Evolutionary conservation across 345 rosid species (phyloP), one percentile per base, ranked within the genome.

Genomic region (Aquilaria yunnanensis): DNA sequence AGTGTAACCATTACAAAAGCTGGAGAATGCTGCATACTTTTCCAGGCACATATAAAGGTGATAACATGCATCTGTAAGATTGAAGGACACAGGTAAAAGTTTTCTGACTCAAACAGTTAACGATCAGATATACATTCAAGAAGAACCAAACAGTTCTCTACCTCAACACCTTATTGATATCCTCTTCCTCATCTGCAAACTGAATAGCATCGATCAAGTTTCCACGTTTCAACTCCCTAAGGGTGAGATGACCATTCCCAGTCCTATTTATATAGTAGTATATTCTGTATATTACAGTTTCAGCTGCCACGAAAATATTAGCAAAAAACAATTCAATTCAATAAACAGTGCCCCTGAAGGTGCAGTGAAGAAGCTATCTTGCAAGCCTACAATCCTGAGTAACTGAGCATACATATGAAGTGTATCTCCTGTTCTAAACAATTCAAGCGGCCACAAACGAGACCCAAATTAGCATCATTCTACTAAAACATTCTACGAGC

Each of bases 181-280:
- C 99, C 67, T 94, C 99, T 85, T 90, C 99, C 76, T 94, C 97
- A 68, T 88, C 97, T 10, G 90, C 97, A 77, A 90, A 88, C 64
- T 77, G 97, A 90, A 90, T 82, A 56, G 96, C 97, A 65, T 81
- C 92, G 58, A 90, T 70, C 70, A 94, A 69, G 72, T 90, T 88
- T 69, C 99, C 97, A 59, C 89, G 93, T 74, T 87, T 94, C 65
- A 94, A 82, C 83, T 94, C 99, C 82, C 87, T 85, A 62, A 94
- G 79, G 58, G 91, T 82, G 59, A 90, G 83, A 71, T 74, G 91
- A 47, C 99, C 97, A 86, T 85, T 85, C 61, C 91, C 93, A 32
- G 88, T 64, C 80, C 96, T 83, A 83, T 88, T 94, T 70, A 90
- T 77, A 82, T 85, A 85, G 88, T 86, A 94, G 76, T 83, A 94